Conservation (phyloP, 2,329 filamentous ascomycete genomes). For the Colletotrichum liriopes region DNA sequence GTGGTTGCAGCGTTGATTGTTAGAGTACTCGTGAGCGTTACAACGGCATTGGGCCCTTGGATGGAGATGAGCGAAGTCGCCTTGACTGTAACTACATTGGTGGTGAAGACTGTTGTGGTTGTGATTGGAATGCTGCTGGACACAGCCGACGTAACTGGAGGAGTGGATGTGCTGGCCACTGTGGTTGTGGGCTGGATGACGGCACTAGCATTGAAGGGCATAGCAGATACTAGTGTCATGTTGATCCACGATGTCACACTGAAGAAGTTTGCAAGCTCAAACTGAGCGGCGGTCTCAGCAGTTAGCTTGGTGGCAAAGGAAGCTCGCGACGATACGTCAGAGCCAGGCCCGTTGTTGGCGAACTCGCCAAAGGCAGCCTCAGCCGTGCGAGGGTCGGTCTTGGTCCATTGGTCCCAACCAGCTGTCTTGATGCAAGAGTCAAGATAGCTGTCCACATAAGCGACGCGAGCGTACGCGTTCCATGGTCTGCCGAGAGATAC, state of each 20-base stretch:
- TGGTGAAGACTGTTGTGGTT: neutral
- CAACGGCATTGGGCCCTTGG: no score
- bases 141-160: neutral
- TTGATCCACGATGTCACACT: constrained; percentile 58
- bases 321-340: constrained; percentile 59
- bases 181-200: neutral
- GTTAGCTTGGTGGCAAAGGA: constrained; percentile 51
- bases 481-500: constrained; percentile 47
- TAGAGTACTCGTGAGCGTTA: no score
- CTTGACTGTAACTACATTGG: neutral
- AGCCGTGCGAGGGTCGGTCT: constrained; percentile 58
- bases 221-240: constrained; percentile 54
- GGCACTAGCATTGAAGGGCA: constrained; percentile 51
- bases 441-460: constrained; percentile 55
- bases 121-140: neutral
- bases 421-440: constrained; percentile 62
- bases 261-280: constrained; percentile 59
- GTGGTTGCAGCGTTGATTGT: no score
- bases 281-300: constrained; percentile 53
- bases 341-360: constrained; percentile 63
- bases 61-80: neutral
- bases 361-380: constrained; percentile 65
- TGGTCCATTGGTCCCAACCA: constrained; percentile 64
- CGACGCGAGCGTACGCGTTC: constrained; percentile 45
- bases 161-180: neutral